Percentiles rank a stretch among this genome's conserved stretches.
Evolutionary conservation across 2,329 filamentous ascomycete species (phyloP).

Genomic region (Fusarium sp.): DNA sequence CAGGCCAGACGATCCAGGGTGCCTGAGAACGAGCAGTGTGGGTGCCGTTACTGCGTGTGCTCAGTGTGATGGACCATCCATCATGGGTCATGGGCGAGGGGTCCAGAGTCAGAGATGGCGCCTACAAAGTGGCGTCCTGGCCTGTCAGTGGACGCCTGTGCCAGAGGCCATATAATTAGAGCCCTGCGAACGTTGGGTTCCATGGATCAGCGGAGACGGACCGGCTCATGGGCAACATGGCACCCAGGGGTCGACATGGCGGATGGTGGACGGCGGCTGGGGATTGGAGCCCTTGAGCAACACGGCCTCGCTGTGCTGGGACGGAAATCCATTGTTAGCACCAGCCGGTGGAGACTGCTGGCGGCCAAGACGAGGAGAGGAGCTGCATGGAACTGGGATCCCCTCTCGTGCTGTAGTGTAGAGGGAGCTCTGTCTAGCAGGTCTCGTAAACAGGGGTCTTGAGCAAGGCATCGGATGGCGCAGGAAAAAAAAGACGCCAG

Average conservation of each 20-base stretch:
- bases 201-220: constrained; percentile 48
- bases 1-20: constrained; percentile 37
- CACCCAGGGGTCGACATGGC: constrained; percentile 38
- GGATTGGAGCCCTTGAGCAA: constrained; percentile 39
- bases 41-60: constrained; percentile 44
- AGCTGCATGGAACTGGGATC: constrained; percentile 42
- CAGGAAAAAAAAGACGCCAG: constrained; percentile 27
- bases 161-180: constrained; percentile 59
- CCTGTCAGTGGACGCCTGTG: constrained; percentile 57
- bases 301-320: constrained; percentile 29
- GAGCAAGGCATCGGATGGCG: constrained; percentile 20
- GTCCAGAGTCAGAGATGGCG: constrained; percentile 58
- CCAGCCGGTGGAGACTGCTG: constrained; percentile 34
- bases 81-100: constrained; percentile 51
- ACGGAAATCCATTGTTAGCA: constrained; percentile 16
- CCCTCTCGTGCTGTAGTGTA: constrained; percentile 21
- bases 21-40: constrained; percentile 29
- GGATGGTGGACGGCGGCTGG: constrained; percentile 42
- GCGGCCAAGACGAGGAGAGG: constrained; percentile 34
- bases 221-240: constrained; percentile 41
- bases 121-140: constrained; percentile 55
- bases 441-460: constrained; percentile 20
- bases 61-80: constrained; percentile 41
- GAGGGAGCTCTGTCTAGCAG: constrained; percentile 10
- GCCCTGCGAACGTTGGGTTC: constrained; percentile 47